Evolutionary conservation across 257 asterid species (phyloP).

Genomic region (Gardenia jasminoides): DNA sequence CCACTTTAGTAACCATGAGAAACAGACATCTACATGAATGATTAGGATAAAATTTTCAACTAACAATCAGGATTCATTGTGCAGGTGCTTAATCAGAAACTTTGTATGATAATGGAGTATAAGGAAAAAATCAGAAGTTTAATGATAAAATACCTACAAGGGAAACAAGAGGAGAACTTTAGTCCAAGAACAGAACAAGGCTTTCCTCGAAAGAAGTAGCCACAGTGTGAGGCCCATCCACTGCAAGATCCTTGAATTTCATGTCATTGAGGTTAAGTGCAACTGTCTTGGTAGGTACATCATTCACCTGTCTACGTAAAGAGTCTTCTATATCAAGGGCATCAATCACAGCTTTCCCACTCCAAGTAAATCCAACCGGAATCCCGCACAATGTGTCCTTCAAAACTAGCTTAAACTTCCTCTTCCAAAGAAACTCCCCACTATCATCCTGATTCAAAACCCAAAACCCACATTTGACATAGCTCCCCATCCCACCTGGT

Average conservation of each 20-base stretch:
- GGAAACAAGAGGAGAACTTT: not conserved
- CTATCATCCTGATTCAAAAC: not conserved
- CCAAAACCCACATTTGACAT: not conserved
- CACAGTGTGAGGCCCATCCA: not conserved
- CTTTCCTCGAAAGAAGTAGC: not conserved
- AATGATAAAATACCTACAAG: not conserved
- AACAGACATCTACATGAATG: too few species aligned
- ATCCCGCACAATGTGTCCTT: not conserved
- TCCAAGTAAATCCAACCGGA: not conserved
- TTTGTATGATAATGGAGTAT: too few species aligned
- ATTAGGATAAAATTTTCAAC: too few species aligned
- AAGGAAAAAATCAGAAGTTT: not conserved
- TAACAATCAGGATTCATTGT: too few species aligned
- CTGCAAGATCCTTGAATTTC: not conserved
- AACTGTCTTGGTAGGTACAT: not conserved
- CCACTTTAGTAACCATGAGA: too few species aligned
- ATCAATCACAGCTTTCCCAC: not conserved
- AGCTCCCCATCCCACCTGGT: not conserved
- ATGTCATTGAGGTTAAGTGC: not conserved
- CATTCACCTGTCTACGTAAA: not conserved
- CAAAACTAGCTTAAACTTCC: not conserved
- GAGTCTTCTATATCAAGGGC: not conserved
- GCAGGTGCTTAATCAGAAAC: not conserved
- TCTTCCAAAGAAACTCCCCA: not conserved
- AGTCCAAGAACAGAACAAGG: not conserved